Conservation (phyloP, 305 asterid species). For the Rubia peregrina region DNA sequence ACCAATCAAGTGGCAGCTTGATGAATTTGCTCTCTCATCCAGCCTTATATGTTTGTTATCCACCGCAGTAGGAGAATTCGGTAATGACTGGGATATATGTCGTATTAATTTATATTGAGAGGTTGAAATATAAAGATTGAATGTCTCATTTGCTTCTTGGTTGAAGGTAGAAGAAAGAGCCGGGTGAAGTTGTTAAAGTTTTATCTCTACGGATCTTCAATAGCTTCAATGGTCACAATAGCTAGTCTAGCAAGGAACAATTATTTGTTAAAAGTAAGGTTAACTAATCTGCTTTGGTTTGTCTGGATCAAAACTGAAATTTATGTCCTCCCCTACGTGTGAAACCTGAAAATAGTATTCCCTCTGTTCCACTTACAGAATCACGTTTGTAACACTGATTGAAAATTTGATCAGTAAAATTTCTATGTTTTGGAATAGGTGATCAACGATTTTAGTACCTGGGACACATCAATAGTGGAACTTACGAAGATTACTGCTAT, state of each 20-base stretch:
- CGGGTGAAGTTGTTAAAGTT: constrained; percentile 43
- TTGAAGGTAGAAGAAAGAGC: constrained; percentile 70
- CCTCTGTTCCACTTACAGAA: too few relatives aligned
- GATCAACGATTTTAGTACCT: constrained; percentile 32
- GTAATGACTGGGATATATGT: constrained; percentile 23
- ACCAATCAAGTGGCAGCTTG: constrained; percentile 30
- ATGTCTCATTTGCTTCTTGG: constrained; percentile 11
- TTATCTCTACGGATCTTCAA: constrained; percentile 53
- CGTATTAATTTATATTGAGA: neutral
- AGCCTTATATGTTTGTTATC: constrained; percentile 35
- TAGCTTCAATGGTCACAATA: constrained; percentile 37
- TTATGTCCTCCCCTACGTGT: neutral
- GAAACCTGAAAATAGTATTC: neutral
- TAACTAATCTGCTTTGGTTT: neutral
- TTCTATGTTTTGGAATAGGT: constrained; percentile 23
- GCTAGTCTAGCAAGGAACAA: constrained; percentile 32
- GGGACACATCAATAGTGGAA: constrained; percentile 31
- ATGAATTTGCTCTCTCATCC: constrained; percentile 32
- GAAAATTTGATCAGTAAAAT: neutral
- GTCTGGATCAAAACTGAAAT: neutral
- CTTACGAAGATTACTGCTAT: constrained; percentile 28
- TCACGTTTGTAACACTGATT: neutral
- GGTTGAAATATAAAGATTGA: neutral
- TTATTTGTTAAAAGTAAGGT: constrained; percentile 38
- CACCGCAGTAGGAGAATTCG: constrained; percentile 59